Evolutionary conservation across 305 asterid genomes (phyloP).

Genomic region (Rubia occidens): DNA sequence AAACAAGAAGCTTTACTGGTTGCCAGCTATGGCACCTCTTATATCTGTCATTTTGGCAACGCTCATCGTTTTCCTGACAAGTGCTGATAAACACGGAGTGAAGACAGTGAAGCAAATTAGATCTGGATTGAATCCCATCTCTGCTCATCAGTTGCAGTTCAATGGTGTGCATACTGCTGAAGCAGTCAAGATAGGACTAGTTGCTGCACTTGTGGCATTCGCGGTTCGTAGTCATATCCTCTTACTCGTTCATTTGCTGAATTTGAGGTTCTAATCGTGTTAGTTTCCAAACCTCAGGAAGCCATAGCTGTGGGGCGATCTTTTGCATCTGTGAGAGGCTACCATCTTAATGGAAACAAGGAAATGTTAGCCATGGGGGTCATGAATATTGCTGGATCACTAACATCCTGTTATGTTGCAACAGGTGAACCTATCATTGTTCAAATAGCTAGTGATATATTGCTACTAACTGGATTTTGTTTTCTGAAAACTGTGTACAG

Average conservation of each 20-base stretch:
- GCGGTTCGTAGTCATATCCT: constrained; percentile 27
- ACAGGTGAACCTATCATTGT: constrained; percentile 37
- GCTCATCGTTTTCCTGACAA: constrained; percentile 25
- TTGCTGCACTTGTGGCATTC: constrained; percentile 57
- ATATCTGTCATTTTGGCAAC: constrained; percentile 31
- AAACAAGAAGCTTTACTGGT: constrained; percentile 31
- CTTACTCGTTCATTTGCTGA: background rate
- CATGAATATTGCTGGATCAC: constrained; percentile 72
- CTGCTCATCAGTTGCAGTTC: constrained; percentile 45
- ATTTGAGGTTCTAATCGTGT: background rate
- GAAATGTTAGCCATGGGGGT: constrained; percentile 87
- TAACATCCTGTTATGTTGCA: constrained; percentile 71
- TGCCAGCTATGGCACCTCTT: constrained; percentile 32
- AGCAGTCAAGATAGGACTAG: constrained; percentile 55
- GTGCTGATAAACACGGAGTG: constrained; percentile 37
- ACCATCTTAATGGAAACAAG: constrained; percentile 67
- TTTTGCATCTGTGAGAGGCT: constrained; percentile 66
- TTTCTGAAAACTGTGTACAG: constrained; percentile 21
- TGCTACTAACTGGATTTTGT: background rate
- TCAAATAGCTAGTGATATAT: background rate
- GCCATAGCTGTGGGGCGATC: constrained; percentile 78
- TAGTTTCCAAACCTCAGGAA: constrained; percentile 35
- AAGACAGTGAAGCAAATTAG: constrained; percentile 51
- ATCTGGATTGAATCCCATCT: constrained; percentile 63
- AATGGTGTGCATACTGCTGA: constrained; percentile 39